These are phyloP conservation scores for Scenedesmus sp. DNA, from an alignment of 163 green algal species.

Conservation along the genomic window DNA sequence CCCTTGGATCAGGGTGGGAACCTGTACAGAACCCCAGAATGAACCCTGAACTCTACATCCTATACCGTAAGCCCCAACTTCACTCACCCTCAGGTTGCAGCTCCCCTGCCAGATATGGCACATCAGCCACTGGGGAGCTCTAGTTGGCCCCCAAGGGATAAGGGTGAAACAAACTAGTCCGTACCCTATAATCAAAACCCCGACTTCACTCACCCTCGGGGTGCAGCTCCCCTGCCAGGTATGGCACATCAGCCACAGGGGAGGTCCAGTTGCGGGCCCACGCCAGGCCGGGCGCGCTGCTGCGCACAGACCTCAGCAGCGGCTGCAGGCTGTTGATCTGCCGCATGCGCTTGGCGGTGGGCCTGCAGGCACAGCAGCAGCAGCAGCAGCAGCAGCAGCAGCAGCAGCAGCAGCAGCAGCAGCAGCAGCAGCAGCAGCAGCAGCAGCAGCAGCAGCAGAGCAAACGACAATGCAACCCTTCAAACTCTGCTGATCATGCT, in stretches of 20 bases:
- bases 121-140: not conserved
- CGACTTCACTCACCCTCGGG: conserved; percentile 42
- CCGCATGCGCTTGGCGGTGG: conserved; percentile 59
- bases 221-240: conserved; percentile 62
- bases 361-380: conserved; percentile 21
- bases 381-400: not conserved
- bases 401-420: not conserved
- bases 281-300: not conserved
- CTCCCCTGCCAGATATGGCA: conserved; percentile 46
- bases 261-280: conserved; percentile 60
- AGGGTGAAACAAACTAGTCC: not conserved
- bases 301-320: conserved; percentile 6
- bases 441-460: not conserved
- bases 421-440: not conserved
- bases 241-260: conserved; percentile 40
- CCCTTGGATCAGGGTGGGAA: too few species aligned
- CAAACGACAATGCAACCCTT: not conserved
- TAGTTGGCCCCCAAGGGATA: not conserved
- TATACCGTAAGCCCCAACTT: not conserved
- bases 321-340: conserved; percentile 57
- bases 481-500: too few species aligned
- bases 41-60: too few species aligned
- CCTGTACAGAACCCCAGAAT: too few species aligned
- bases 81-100: conserved; percentile 39
- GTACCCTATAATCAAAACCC: not conserved